Base-by-base conservation (phyloP, 1,284 basidiomycete genomes). In the Fomitiporia mediterranea region DNA sequence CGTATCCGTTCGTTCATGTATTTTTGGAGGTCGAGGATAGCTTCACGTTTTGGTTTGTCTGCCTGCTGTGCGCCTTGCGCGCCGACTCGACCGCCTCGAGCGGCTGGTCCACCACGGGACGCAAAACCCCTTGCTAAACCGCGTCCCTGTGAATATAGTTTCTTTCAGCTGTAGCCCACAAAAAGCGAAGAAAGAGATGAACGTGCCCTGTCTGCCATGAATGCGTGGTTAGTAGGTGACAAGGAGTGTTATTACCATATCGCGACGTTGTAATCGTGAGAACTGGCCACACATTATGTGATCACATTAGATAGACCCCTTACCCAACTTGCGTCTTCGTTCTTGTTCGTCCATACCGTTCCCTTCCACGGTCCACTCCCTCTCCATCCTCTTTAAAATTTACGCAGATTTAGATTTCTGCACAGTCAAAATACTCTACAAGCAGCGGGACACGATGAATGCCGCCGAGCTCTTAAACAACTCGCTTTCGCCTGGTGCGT, bases 1-100 rank as follows among this genome's bases (percentile, higher is more conserved):
- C 92, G 78, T 68, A 99, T 91, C 61, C 83, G 81, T 72, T 95
- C 86, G 72, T 98, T 92, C 50, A 90, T 87, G 67, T 97, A 98
- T 70, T 96, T 95, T 57, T 90, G 84, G 39, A 99, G 83, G 72
- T 98, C 95, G 28, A 99, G 83, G 70, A 99, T 98, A 30, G 92
- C 91, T 72, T 99, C 96, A 50, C 92, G 84, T 70, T 92, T 94
- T 50, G 93, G 92, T 70, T 93, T 93, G 63, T 94, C 92, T n/a
- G 80, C 72, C 17, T 79, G 75, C 46, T 74, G 74, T 6, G 75
- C 60, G 42, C 70, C 72, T 57, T 70, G 72, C 8, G 74, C 75
- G 4, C 70, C 76, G 32, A 73, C 71, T 54, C 74, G 70, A 19
- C 78, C 71, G 37, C 80, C 74, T 56, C 76, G 74, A 44, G 67